Conservation (phyloP, 148 eudicot genomes). For the Camellia granthamiana region DNA sequence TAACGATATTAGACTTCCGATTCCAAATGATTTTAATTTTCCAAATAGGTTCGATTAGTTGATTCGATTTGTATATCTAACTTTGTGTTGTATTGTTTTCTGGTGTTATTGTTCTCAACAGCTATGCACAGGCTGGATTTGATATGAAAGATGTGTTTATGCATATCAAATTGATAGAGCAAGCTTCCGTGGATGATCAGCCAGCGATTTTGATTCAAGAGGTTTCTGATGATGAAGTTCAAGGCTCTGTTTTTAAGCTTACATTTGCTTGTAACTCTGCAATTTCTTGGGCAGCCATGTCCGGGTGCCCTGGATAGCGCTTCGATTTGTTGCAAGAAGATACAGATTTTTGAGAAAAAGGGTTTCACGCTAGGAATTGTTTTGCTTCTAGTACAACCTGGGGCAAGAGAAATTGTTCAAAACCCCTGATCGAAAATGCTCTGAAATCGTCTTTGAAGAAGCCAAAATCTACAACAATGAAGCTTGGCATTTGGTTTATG, state of each 20-base stretch:
- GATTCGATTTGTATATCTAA: not conserved
- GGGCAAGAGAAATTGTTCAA: conserved; percentile 66
- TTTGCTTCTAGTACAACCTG: conserved; percentile 50
- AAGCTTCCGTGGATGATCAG: conserved; percentile 66
- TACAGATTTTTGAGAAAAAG: conserved; percentile 87
- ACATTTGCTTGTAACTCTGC: conserved; percentile 82
- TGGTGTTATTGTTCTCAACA: conserved; percentile 21
- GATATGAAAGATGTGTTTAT: conserved; percentile 92
- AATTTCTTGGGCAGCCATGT: conserved; percentile 76
- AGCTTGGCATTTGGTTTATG: conserved; percentile 92
- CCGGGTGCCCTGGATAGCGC: conserved; percentile 60
- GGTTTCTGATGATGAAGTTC: conserved; percentile 51
- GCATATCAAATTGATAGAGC: conserved; percentile 81
- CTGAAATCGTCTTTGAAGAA: conserved; percentile 67
- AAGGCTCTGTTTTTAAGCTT: conserved; percentile 54
- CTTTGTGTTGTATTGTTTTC: not conserved
- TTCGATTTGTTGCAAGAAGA: conserved; percentile 70
- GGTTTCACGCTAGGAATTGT: conserved; percentile 72
- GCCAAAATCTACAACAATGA: conserved; percentile 58
- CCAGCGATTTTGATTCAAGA: conserved; percentile 79
- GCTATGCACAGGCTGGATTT: conserved; percentile 94
- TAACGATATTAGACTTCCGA: not conserved
- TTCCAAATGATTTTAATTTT: not conserved
- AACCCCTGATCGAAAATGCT: conserved; percentile 58
- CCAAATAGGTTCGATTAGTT: not conserved